Percentiles rank a stretch among this genome's conserved stretches.
phyloP scores from a whole-genome alignment of 331 rosid species.

The Cydonia oblonga region DNA sequence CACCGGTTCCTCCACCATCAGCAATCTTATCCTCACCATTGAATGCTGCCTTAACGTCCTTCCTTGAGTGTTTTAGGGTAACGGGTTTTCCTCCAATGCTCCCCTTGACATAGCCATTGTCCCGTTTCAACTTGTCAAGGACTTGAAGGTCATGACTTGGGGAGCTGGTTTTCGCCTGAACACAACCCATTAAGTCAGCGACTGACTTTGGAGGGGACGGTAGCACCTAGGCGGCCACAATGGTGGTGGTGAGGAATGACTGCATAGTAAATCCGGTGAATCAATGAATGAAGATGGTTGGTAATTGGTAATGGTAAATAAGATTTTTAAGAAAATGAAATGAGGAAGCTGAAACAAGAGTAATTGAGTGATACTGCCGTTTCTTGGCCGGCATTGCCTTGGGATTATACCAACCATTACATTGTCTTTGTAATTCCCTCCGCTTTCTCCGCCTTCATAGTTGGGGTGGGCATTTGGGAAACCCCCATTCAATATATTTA shows the following conservation, averaged over 20 bases:
- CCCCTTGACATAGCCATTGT: constrained; percentile 8
- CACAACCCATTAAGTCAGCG: constrained; percentile 46
- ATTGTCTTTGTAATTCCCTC: not conserved
- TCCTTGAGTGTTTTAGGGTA: not conserved
- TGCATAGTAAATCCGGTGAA: not conserved
- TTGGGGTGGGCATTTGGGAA: too few relatives aligned
- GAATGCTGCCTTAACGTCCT: not conserved
- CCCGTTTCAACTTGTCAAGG: constrained; percentile 14
- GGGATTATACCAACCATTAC: constrained; percentile 12
- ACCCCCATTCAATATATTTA: too few relatives aligned
- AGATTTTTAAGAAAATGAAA: too few relatives aligned
- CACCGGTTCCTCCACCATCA: not conserved
- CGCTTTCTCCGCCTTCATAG: constrained; percentile 17
- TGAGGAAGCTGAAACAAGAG: not conserved
- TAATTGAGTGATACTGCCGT: not conserved
- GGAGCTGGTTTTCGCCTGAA: constrained; percentile 13
- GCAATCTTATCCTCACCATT: constrained; percentile 1
- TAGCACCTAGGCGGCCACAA: constrained; percentile 8
- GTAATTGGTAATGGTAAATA: not conserved
- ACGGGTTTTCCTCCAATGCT: not conserved
- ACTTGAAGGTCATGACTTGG: not conserved
- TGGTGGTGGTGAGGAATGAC: not conserved
- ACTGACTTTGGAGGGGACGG: constrained; percentile 5
- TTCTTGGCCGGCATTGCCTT: constrained; percentile 27
- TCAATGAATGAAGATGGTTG: not conserved